Conservation (phyloP, 495 filamentous ascomycete genomes). For the Aspergillus nidulans region DNA sequence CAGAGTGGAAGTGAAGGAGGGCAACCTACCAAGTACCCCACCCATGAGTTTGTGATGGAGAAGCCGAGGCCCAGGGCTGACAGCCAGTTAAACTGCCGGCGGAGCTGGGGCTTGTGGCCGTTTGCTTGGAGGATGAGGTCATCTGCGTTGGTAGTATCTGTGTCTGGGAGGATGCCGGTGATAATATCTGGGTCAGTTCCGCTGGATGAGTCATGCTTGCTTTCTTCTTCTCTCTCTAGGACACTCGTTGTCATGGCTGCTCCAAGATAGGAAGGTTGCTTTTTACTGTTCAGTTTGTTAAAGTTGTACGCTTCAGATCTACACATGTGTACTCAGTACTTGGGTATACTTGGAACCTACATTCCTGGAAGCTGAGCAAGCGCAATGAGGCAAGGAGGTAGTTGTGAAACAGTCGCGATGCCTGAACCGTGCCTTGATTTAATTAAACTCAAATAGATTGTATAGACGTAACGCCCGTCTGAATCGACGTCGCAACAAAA, state of each 20-base stretch:
- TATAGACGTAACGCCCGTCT: too few relatives aligned
- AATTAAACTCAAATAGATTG: too few relatives aligned
- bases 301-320: not conserved
- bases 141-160: not conserved
- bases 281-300: too few relatives aligned
- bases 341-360: too few relatives aligned
- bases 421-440: not conserved
- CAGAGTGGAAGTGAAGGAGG: not conserved
- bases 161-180: not conserved
- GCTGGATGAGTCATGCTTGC: not conserved
- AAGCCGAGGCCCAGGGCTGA: conserved; percentile 30
- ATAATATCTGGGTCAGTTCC: not conserved
- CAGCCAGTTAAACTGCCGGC: conserved; percentile 27
- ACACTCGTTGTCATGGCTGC: too few relatives aligned
- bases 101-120: conserved; percentile 27
- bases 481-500: too few relatives aligned
- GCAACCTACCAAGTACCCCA: conserved; percentile 21
- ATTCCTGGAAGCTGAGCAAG: too few relatives aligned
- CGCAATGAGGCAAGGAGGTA: not conserved
- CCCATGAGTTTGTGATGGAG: conserved; percentile 38
- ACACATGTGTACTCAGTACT: not conserved
- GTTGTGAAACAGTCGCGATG: not conserved
- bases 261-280: too few relatives aligned
- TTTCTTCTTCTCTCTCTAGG: too few relatives aligned
- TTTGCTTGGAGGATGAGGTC: conserved; percentile 30